Conservation (phyloP, 768 basidiomycete genomes). For the Tulasnella sp. region DNA sequence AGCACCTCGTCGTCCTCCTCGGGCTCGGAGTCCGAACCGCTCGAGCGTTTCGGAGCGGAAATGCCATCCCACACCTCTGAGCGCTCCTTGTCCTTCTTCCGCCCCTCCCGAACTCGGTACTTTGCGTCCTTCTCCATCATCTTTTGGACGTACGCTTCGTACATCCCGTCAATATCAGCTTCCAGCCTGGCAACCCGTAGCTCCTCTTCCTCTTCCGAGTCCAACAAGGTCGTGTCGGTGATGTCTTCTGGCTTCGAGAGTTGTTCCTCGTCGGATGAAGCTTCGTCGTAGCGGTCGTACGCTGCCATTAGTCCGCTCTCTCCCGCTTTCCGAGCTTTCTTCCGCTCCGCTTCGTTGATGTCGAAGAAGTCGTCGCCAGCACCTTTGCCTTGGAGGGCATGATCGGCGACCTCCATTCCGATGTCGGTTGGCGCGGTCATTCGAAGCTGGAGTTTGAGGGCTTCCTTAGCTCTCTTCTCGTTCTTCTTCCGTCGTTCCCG, state of each 20-base stretch:
- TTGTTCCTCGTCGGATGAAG: constrained; percentile 22
- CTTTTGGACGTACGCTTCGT: constrained; percentile 73
- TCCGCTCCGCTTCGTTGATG: constrained; percentile 50
- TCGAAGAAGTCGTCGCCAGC: constrained; percentile 70
- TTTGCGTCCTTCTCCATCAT: constrained; percentile 79
- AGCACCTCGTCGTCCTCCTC: constrained; percentile 17
- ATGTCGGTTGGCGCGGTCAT: constrained; percentile 99
- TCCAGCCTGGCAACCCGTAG: constrained; percentile 54
- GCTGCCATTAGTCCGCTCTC: constrained; percentile 38
- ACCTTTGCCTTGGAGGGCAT: constrained; percentile 58
- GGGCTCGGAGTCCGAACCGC: constrained; percentile 29
- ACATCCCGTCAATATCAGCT: constrained; percentile 77
- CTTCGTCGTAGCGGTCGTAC: constrained; percentile 28
- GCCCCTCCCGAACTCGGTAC: constrained; percentile 68
- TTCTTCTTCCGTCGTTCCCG: constrained; percentile 76
- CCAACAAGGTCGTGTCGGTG: constrained; percentile 34
- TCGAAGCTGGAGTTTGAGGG: constrained; percentile 90
- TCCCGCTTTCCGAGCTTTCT: constrained; percentile 29
- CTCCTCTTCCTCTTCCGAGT: constrained; percentile 52
- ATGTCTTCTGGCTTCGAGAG: constrained; percentile 21
- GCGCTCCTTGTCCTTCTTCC: constrained; percentile 57
- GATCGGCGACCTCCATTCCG: constrained; percentile 73
- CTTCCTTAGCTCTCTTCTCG: constrained; percentile 75
- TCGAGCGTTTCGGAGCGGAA: constrained; percentile 20
- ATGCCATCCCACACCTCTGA: constrained; percentile 77